Conservation (phyloP, 345 rosid species). For the Aurinia saxatilis region DNA sequence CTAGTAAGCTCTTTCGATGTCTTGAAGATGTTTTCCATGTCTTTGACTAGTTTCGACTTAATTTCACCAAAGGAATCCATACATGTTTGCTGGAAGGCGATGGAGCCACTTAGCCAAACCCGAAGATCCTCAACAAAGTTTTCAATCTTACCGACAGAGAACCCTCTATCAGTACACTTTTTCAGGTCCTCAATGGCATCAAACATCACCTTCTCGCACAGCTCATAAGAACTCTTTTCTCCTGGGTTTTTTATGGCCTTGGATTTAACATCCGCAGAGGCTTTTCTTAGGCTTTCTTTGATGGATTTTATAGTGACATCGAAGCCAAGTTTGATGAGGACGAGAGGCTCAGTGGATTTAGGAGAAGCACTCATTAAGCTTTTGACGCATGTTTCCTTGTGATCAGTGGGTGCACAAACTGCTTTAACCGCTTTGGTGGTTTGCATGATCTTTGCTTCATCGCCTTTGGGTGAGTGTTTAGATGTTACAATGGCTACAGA, state of each 20-base stretch:
- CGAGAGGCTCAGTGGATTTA: conserved; percentile 45
- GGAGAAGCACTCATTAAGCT: conserved; percentile 37
- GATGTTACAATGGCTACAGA: conserved; percentile 38
- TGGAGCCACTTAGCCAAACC: conserved; percentile 70
- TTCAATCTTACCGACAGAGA: conserved; percentile 30
- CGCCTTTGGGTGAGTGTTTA: background rate
- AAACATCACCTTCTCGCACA: conserved; percentile 45
- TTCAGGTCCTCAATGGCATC: conserved; percentile 52
- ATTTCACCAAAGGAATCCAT: conserved; percentile 58
- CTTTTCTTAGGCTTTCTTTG: conserved; percentile 32
- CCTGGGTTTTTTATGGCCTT: conserved; percentile 42
- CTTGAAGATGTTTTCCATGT: conserved; percentile 39
- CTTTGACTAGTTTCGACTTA: conserved; percentile 30
- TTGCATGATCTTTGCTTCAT: background rate
- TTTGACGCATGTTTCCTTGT: conserved; percentile 39
- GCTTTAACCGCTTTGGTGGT: conserved; percentile 42
- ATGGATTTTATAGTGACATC: conserved; percentile 37
- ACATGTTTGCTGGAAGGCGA: conserved; percentile 71
- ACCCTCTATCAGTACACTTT: conserved; percentile 32
- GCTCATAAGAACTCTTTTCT: conserved; percentile 43
- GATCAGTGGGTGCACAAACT: conserved; percentile 63
- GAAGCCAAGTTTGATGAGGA: conserved; percentile 50
- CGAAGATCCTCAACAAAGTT: conserved; percentile 41
- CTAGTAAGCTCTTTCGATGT: conserved; percentile 45
- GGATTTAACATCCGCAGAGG: conserved; percentile 31